These are phyloP conservation scores for Penicillium sp. DNA, from an alignment of 2,329 filamentous ascomycete species.

Conservation along the genomic window DNA sequence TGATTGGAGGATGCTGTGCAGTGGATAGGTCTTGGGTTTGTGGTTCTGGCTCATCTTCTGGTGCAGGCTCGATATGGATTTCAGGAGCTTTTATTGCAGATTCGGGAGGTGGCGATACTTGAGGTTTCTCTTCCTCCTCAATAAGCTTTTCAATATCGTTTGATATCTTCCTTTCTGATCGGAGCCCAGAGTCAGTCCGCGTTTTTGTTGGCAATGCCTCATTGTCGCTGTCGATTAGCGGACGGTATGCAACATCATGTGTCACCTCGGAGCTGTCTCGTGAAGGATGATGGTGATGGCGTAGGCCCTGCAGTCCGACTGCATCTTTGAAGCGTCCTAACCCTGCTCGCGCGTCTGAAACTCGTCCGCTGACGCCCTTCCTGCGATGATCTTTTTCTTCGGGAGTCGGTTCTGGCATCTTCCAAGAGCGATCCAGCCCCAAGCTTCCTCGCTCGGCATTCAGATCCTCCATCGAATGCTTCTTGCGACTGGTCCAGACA, in stretches of 20 bases:
- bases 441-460: conserved; percentile 29
- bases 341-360: conserved; percentile 77
- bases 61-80: conserved; percentile 33
- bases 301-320: conserved; percentile 56
- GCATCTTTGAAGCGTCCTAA: conserved; percentile 83
- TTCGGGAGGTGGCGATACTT: conserved; percentile 7
- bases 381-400: conserved; percentile 51
- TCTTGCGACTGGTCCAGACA: conserved; percentile 45
- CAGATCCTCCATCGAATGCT: conserved; percentile 41
- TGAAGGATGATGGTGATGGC: conserved; percentile 40
- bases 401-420: conserved; percentile 26
- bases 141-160: conserved; percentile 18
- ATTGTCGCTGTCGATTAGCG: conserved; percentile 30
- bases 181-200: conserved; percentile 14
- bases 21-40: conserved; percentile 16
- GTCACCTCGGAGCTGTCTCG: conserved; percentile 36
- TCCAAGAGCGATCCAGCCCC: conserved; percentile 33
- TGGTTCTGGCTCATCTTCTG: conserved; percentile 17
- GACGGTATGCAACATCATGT: conserved; percentile 28
- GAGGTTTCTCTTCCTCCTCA: conserved; percentile 17
- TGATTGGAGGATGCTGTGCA: conserved; percentile 13
- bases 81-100: conserved; percentile 28
- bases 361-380: conserved; percentile 75
- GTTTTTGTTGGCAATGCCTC: conserved; percentile 17
- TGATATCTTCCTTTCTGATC: conserved; percentile 17